Percentiles rank a stretch among this genome's conserved stretches.
These are phyloP conservation scores for Diaporthe capsici DNA, from an alignment of 2,329 filamentous ascomycete species.

Conservation along the genomic window DNA sequence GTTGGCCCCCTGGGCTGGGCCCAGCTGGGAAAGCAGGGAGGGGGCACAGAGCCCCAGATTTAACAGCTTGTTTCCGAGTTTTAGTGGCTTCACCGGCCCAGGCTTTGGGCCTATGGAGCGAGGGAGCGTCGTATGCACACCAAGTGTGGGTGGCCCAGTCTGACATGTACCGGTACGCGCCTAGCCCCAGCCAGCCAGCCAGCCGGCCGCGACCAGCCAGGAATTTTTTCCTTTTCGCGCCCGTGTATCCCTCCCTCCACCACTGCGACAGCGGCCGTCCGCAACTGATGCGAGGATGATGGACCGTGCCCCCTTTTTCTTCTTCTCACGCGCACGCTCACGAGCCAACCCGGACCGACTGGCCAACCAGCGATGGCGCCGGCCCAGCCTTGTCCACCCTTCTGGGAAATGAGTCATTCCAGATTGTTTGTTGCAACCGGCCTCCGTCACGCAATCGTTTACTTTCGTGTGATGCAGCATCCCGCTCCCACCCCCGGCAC, in stretches of 20 bases:
- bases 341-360: constrained; percentile 28
- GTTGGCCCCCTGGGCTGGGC: constrained; percentile 19
- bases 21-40: constrained; percentile 38
- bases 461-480: constrained; percentile 22
- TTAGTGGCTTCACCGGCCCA: constrained; percentile 41
- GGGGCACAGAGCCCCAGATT: constrained; percentile 39
- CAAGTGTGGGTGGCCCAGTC: constrained; percentile 39
- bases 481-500: not conserved
- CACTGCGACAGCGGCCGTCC: constrained; percentile 35
- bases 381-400: constrained; percentile 39
- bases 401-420: constrained; percentile 41
- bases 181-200: constrained; percentile 5
- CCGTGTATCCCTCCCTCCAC: constrained; percentile 36
- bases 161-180: constrained; percentile 41
- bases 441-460: constrained; percentile 35
- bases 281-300: constrained; percentile 35
- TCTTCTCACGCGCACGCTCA: constrained; percentile 28
- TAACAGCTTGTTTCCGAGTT: constrained; percentile 34
- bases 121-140: constrained; percentile 35
- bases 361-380: constrained; percentile 26
- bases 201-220: constrained; percentile 30
- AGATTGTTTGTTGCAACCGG: constrained; percentile 31
- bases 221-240: constrained; percentile 35
- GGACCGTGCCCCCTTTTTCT: constrained; percentile 38
- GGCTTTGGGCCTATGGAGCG: constrained; percentile 40